Base-by-base conservation (phyloP, 208 protist species). In the Leishmania arabica region DNA sequence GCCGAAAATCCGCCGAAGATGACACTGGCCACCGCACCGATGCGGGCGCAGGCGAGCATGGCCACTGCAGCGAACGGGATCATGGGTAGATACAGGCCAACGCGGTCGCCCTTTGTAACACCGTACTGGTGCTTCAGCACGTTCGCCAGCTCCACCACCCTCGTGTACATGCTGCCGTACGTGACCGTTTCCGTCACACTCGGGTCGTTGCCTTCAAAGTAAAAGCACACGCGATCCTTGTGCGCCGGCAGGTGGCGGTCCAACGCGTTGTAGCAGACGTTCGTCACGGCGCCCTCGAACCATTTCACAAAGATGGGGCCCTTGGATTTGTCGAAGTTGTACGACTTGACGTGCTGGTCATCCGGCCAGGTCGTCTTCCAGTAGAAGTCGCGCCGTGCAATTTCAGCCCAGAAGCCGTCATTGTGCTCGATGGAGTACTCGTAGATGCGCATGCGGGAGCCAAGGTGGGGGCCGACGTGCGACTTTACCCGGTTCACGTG, bases 21-120 rank as follows among this genome's bases (percentile, higher is more conserved):
- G 21, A 98, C 95, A 56, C 83, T 91, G n/a, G 86, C 84, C 7
- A 98, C 87, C 19, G 95, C 95, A 60, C 99, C 99, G 66, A 99
- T 99, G 56, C 99, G 94, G n/a, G 99, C 99, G 77, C 97, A 99
- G 24, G 99, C 99, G 15, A 99, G 94, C 98, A 99, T 99, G 31
- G 94, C 90, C 21, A 95, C 85, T 40, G 85, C 87, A 31, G 94
- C 87, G 54, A 99, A 96, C 19, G 97, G 92, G 45, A 99, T 95
- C 93, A 99, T 99, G 31, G 99, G 99, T 64, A 99, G 89, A 89
- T 99, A 99, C 21, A 99, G 92, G 13, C 90, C 90, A 3, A 99
- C 99, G 31, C 85, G 77, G 82, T 99, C 98, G 31, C 98, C 98
- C 81, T 98, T 98, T 19, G 84, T 77, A 13, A 99, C 86, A 54